These are phyloP conservation scores for Schoenoplectus tabernaemontani DNA, from an alignment of 202 grass and related monocot species.

Conservation along the genomic window DNA sequence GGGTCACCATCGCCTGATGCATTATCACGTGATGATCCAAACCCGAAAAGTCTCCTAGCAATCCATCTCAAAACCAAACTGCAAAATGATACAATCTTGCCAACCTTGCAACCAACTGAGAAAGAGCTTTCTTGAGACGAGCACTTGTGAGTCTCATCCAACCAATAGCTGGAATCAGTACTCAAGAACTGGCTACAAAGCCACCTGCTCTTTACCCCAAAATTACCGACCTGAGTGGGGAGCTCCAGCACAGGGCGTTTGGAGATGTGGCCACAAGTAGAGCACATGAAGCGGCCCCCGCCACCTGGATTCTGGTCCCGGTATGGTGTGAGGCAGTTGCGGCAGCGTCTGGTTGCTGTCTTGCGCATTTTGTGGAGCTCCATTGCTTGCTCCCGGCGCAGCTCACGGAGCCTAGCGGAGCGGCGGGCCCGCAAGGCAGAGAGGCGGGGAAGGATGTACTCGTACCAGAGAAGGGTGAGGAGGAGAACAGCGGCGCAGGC, in stretches of 20 bases:
- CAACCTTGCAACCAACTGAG: conserved; percentile 25
- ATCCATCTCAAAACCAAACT: conserved; percentile 38
- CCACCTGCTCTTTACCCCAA: conserved; percentile 39
- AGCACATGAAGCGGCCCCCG: conserved; percentile 89
- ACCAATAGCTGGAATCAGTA: conserved; percentile 29
- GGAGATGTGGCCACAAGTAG: conserved; percentile 78
- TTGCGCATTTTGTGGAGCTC: conserved; percentile 85
- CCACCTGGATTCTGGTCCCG: conserved; percentile 89
- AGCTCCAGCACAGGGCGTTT: conserved; percentile 79
- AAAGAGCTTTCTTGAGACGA: conserved; percentile 6
- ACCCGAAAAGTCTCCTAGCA: conserved; percentile 42
- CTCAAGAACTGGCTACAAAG: conserved; percentile 60
- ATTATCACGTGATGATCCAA: conserved; percentile 32
- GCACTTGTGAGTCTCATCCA: conserved; percentile 38
- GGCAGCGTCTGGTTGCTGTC: conserved; percentile 72
- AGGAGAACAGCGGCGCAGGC: conserved; percentile 88
- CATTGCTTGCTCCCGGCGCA: conserved; percentile 56
- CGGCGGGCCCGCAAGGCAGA: conserved; percentile 69
- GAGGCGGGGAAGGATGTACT: conserved; percentile 73
- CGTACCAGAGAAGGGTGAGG: conserved; percentile 95
- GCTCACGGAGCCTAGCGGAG: conserved; percentile 70
- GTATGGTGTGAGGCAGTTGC: conserved; percentile 84
- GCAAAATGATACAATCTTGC: conserved; percentile 44
- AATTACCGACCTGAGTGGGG: conserved; percentile 21
- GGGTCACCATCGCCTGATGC: not conserved